These are phyloP conservation scores for Laetiporus sulphureus DNA, from an alignment of 1,284 basidiomycete species.

Conservation along the genomic window DNA sequence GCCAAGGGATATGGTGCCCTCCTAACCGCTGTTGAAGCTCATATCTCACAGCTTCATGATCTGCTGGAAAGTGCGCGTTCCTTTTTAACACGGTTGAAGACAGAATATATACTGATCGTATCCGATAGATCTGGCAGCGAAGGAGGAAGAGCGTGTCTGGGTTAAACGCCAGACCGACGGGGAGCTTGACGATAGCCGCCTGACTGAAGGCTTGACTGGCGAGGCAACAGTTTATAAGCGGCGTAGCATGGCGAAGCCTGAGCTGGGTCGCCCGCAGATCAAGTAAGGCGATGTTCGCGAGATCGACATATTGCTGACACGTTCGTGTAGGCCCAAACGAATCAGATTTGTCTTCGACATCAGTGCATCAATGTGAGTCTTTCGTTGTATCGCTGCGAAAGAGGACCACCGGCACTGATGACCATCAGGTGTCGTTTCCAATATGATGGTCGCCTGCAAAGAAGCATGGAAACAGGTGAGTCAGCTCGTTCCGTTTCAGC, in stretches of 20 bases:
- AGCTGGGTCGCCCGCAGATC: constrained; percentile 57
- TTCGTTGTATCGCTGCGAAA: neutral
- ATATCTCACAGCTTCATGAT: constrained; percentile 51
- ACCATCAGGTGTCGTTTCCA: constrained; percentile 57
- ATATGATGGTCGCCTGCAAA: constrained; percentile 55
- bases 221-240: constrained; percentile 65
- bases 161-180: constrained; percentile 64
- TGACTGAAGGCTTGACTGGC: constrained; percentile 60
- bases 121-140: constrained; percentile 49
- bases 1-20: constrained; percentile 50
- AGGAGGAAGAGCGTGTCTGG: constrained; percentile 64
- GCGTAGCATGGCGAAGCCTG: constrained; percentile 60
- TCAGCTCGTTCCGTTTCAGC: neutral
- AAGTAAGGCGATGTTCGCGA: constrained; percentile 36
- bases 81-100: neutral
- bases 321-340: constrained; percentile 45
- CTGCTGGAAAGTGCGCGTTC: constrained; percentile 48
- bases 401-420: too few species aligned
- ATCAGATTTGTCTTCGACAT: constrained; percentile 66
- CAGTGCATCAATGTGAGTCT: constrained; percentile 55
- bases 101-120: neutral
- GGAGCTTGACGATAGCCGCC: constrained; percentile 57
- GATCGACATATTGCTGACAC: neutral
- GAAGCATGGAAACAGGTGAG: constrained; percentile 59
- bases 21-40: constrained; percentile 46